phyloP scores from a whole-genome alignment of 73 alveolate genomes.

The Paramecium sexaurelia region DNA sequence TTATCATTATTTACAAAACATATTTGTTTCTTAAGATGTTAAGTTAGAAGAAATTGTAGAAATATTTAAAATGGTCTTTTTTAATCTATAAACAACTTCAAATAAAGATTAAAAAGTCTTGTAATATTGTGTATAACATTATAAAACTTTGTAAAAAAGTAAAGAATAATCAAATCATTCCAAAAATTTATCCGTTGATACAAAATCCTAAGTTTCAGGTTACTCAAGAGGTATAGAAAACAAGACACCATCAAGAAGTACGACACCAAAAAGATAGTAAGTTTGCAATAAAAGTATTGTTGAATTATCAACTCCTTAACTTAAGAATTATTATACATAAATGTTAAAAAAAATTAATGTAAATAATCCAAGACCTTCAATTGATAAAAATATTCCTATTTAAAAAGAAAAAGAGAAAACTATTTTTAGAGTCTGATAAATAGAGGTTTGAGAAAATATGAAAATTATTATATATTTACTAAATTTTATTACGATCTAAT shows the following conservation, averaged over 20 bases:
- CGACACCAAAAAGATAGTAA: not conserved
- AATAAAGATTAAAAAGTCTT: not conserved
- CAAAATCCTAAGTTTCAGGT: not conserved
- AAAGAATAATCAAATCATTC: not conserved
- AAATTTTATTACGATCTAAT: too few relatives aligned
- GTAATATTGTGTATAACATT: not conserved
- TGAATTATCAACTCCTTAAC: conserved; percentile 1
- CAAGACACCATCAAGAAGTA: not conserved
- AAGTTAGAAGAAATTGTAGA: not conserved
- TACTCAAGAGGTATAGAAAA: not conserved
- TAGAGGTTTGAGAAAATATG: not conserved
- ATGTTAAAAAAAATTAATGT: not conserved
- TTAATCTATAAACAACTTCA: not conserved
- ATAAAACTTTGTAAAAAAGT: not conserved
- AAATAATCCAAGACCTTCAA: not conserved
- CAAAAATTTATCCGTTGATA: not conserved
- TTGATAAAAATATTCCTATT: not conserved
- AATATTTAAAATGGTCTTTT: conserved; percentile 10
- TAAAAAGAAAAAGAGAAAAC: not conserved
- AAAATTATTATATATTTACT: too few relatives aligned
- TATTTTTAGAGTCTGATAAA: not conserved
- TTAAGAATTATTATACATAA: not conserved
- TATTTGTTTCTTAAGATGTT: not conserved
- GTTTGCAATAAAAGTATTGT: not conserved
- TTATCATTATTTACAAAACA: conserved; percentile 6